A percentile compares a stretch with the other conserved stretches of the same genome.
Evolutionary conservation across 805 yeast species (phyloP).

Genomic region (Pichia nanzhaoensis): DNA sequence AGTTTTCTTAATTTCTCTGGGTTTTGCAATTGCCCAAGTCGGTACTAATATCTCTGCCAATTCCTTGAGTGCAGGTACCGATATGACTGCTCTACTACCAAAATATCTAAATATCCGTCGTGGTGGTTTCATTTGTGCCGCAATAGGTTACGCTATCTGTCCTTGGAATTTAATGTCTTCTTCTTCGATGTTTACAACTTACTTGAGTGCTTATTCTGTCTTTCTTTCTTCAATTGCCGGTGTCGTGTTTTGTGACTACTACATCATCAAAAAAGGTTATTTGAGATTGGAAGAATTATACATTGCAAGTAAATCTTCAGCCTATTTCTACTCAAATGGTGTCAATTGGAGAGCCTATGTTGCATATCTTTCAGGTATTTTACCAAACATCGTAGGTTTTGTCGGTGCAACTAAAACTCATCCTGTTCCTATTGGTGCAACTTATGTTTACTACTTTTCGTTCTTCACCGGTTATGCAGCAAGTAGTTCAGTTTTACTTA

Average conservation of each 20-base stretch:
- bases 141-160: slow-evolving; percentile 60
- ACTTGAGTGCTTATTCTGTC: slow-evolving; percentile 73
- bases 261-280: slow-evolving; percentile 66
- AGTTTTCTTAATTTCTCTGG: slow-evolving; percentile 65
- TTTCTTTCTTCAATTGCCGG: slow-evolving; percentile 83
- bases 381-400: slow-evolving; percentile 82
- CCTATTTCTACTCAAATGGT: slow-evolving; percentile 63
- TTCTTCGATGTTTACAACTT: slow-evolving; percentile 70
- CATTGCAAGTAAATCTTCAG: slow-evolving; percentile 34
- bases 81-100: slow-evolving; percentile 60
- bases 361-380: slow-evolving; percentile 74
- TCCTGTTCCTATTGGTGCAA: slow-evolving; percentile 70
- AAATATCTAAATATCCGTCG: slow-evolving; percentile 65
- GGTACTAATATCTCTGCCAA: slow-evolving; percentile 75
- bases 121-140: slow-evolving; percentile 74
- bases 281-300: slow-evolving; percentile 61
- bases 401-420: slow-evolving; percentile 74
- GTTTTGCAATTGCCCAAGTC: slow-evolving; percentile 68
- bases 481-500: slow-evolving; percentile 48
- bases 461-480: slow-evolving; percentile 70
- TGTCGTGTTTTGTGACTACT: slow-evolving; percentile 61
- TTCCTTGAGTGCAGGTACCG: slow-evolving; percentile 67
- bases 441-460: slow-evolving; percentile 62
- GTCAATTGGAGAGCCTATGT: slow-evolving; percentile 78
- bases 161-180: slow-evolving; percentile 78